A percentile compares a stretch with the other conserved stretches of the same genome.
Evolutionary conservation across 257 asterid genomes (phyloP).

Genomic region (Haberlea rhodopensis): DNA sequence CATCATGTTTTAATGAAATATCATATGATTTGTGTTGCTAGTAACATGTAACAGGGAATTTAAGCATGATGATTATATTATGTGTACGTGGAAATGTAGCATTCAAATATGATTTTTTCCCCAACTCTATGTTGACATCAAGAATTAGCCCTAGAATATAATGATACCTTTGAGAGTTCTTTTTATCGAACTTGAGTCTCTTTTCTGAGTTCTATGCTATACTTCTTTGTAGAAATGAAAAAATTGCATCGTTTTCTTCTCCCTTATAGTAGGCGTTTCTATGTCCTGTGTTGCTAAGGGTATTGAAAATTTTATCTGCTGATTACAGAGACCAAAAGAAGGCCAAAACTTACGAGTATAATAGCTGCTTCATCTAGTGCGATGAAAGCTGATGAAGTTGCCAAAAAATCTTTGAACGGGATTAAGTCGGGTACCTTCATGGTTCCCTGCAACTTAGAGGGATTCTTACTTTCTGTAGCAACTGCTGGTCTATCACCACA

Average conservation of each 20-base stretch:
- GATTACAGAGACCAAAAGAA: constrained; percentile 70
- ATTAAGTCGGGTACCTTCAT: constrained; percentile 63
- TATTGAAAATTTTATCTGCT: constrained; percentile 15
- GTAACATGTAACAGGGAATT: not conserved
- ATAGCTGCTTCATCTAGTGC: constrained; percentile 92
- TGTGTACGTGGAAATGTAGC: not conserved
- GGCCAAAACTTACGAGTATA: constrained; percentile 69
- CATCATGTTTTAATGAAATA: not conserved
- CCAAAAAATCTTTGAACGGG: constrained; percentile 61
- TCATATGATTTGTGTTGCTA: not conserved
- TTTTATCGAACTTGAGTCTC: not conserved
- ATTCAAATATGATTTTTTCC: not conserved
- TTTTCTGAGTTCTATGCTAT: not conserved
- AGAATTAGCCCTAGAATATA: not conserved
- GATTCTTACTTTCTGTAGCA: constrained; percentile 61
- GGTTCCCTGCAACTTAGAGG: constrained; percentile 84
- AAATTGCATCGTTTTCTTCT: not conserved
- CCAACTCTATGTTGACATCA: not conserved
- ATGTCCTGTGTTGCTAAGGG: not conserved
- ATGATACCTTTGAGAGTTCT: not conserved
- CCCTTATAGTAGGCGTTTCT: not conserved
- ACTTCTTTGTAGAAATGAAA: not conserved
- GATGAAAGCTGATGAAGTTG: constrained; percentile 91
- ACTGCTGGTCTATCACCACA: constrained; percentile 92
- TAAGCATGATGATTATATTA: not conserved